Conservation (phyloP, 495 filamentous ascomycete species). For the Lepidopterella palustris region DNA sequence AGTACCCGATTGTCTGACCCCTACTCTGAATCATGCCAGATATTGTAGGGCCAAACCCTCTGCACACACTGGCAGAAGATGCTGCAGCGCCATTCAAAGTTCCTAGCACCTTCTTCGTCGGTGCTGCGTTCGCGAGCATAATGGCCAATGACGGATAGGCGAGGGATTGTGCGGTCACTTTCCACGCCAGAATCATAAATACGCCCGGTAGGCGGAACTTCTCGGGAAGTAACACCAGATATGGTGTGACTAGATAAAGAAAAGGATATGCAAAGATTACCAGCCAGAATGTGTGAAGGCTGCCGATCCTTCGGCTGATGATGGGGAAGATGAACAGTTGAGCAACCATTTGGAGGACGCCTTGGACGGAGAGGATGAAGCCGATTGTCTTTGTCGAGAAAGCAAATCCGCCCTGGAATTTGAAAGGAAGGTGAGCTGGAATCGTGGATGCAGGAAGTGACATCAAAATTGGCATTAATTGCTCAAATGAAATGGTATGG, state of each 20-base stretch:
- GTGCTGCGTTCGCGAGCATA: slow-evolving; percentile 75
- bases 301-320: slow-evolving; percentile 63
- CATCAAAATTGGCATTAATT: slow-evolving; percentile 85
- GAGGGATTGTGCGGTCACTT: slow-evolving; percentile 79
- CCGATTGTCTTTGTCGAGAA: slow-evolving; percentile 77
- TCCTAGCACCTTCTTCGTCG: slow-evolving; percentile 71
- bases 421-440: slow-evolving; percentile 64
- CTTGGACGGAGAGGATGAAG: slow-evolving; percentile 79
- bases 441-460: slow-evolving; percentile 59
- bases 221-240: slow-evolving; percentile 75
- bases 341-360: slow-evolving; percentile 78
- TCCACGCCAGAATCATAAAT: slow-evolving; percentile 71
- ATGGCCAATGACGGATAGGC: slow-evolving; percentile 82
- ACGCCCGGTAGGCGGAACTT: slow-evolving; percentile 63
- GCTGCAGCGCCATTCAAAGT: slow-evolving; percentile 90
- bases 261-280: slow-evolving; percentile 78
- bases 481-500: slow-evolving; percentile 87
- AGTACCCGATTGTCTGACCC: slow-evolving; percentile 71
- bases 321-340: slow-evolving; percentile 78
- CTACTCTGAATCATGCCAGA: slow-evolving; percentile 78
- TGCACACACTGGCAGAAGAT: slow-evolving; percentile 77
- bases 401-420: slow-evolving; percentile 81
- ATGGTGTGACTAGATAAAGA: slow-evolving; percentile 81
- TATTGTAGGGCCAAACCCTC: slow-evolving; percentile 81
- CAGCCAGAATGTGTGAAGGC: slow-evolving; percentile 70